Conservation (phyloP, 1,284 basidiomycete species). For the Malassezia japonica region DNA sequence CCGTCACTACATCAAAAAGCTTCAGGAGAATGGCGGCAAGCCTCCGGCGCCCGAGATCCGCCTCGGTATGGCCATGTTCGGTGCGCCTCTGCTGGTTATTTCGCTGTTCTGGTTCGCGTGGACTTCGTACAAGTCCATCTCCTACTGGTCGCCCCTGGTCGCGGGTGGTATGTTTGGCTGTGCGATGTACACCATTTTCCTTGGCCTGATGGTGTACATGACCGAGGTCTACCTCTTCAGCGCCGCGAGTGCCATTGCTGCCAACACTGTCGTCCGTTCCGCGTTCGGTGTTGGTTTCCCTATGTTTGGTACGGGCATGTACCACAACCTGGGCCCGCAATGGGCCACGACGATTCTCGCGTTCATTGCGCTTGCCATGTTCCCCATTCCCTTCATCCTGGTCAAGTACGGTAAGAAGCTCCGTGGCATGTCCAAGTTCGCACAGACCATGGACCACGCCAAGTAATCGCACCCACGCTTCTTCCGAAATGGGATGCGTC, state of each 20-base stretch:
- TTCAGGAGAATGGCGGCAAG: constrained; percentile 25
- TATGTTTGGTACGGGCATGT: constrained; percentile 54
- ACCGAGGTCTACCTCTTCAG: constrained; percentile 54
- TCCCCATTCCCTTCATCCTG: constrained; percentile 58
- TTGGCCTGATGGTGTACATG: constrained; percentile 51
- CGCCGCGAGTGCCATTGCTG: constrained; percentile 55
- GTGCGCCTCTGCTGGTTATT: constrained; percentile 46
- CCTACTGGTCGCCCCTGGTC: constrained; percentile 52
- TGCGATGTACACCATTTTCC: constrained; percentile 56
- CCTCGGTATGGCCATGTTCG: constrained; percentile 37
- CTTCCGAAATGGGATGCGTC: no score
- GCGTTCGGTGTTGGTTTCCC: constrained; percentile 56
- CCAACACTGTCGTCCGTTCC: constrained; percentile 61
- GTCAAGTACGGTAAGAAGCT: constrained; percentile 51
- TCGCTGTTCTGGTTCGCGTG: constrained; percentile 50
- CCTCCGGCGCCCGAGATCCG: constrained; percentile 32
- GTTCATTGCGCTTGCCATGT: constrained; percentile 60
- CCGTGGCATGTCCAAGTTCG: constrained; percentile 50
- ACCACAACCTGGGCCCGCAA: constrained; percentile 57
- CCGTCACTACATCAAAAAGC: constrained; percentile 27
- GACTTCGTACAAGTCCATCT: constrained; percentile 33
- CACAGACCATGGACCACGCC: constrained; percentile 16
- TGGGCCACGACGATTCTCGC: constrained; percentile 68
- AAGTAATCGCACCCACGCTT: no score
- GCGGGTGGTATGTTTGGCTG: constrained; percentile 50